These are phyloP conservation scores for Entomortierella lignicola DNA, from an alignment of 192 early-diverging fungal genomes.

Conservation along the genomic window DNA sequence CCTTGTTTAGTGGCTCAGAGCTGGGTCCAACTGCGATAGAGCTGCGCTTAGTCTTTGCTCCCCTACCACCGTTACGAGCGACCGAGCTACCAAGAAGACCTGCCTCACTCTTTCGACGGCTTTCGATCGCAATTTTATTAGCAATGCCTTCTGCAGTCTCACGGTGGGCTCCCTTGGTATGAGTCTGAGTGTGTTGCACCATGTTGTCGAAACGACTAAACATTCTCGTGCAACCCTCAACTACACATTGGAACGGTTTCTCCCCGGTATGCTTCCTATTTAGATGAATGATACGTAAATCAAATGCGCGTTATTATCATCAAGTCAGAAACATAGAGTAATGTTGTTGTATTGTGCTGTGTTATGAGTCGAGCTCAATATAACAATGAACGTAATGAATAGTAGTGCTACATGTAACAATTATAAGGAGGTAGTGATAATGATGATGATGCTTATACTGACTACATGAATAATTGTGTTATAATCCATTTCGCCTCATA, in stretches of 20 bases:
- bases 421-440: conserved; percentile 1
- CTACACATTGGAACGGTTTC: conserved; percentile 75
- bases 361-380: conserved; percentile 14
- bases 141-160: conserved; percentile 33
- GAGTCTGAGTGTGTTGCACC: conserved; percentile 85
- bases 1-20: conserved; percentile 2
- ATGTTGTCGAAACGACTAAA: conserved; percentile 86
- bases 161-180: conserved; percentile 50
- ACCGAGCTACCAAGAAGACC: conserved; percentile 12
- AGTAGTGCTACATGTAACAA: no score
- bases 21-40: conserved; percentile 21
- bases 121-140: conserved; percentile 41
- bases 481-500: background rate
- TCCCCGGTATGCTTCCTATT: conserved; percentile 67
- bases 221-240: conserved; percentile 70
- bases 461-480: no score
- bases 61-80: conserved; percentile 9
- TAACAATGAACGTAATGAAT: no score
- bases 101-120: conserved; percentile 47
- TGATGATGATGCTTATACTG: background rate
- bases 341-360: conserved; percentile 18
- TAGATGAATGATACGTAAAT: no score
- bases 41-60: conserved; percentile 6
- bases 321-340: background rate
- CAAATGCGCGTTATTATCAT: no score